A percentile compares a stretch with the other conserved stretches of the same genome.
Conservation (phyloP, 768 basidiomycete genomes). For the Amanita pseudoporphyria region DNA sequence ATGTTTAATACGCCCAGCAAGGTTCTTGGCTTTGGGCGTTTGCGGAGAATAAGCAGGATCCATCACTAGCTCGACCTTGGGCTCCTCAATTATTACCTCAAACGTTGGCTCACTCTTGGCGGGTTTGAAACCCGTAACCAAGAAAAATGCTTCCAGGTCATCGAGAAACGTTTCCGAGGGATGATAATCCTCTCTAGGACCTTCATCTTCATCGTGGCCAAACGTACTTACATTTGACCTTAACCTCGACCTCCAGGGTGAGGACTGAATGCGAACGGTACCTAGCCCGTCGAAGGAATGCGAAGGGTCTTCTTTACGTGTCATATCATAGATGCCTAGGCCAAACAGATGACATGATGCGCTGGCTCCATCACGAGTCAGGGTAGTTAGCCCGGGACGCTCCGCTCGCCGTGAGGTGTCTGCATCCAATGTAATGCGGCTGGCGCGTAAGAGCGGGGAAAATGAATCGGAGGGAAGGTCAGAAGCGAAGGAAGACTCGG, state of each 20-base stretch:
- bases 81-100: background rate
- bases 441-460: background rate
- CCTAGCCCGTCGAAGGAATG: constrained; percentile 2
- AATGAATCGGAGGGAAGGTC: background rate
- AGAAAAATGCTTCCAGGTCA: constrained; percentile 3
- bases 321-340: background rate
- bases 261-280: constrained; percentile 1
- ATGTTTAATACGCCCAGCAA: background rate
- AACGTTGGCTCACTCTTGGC: background rate
- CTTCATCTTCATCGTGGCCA: no score
- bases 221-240: background rate
- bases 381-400: background rate
- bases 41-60: background rate
- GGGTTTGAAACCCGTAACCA: background rate
- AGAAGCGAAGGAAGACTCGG: background rate
- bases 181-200: background rate
- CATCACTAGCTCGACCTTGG: background rate
- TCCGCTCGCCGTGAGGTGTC: background rate
- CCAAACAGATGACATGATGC: background rate
- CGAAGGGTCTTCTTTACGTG: background rate
- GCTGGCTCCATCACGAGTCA: background rate
- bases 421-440: background rate
- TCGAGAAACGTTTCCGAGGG: background rate
- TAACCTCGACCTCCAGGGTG: background rate
- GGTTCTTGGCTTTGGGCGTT: background rate